Conservation (phyloP, 768 basidiomycete genomes). For the Lentinus brumalis region DNA sequence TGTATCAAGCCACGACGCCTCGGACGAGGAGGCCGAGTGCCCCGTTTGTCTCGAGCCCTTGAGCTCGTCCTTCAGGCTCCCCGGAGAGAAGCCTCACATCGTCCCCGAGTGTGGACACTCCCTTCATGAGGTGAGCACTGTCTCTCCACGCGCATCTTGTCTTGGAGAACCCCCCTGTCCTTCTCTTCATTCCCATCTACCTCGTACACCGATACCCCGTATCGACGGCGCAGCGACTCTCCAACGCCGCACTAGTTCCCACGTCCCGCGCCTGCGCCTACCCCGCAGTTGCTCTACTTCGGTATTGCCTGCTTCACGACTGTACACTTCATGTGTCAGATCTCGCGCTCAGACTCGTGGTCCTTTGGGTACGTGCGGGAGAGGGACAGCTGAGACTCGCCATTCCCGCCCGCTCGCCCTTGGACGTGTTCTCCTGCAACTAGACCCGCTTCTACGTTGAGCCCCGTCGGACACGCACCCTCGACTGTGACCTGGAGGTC, state of each 20-base stretch:
- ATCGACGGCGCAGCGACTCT: not conserved
- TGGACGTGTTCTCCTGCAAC: too few species aligned
- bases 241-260: conserved; percentile 14
- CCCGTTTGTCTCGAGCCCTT: conserved; percentile 97
- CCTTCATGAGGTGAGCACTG: conserved; percentile 77
- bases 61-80: conserved; percentile 87
- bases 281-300: not conserved
- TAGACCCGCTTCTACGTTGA: too few species aligned
- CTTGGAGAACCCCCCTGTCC: not conserved
- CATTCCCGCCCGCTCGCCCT: too few species aligned
- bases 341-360: not conserved
- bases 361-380: not conserved
- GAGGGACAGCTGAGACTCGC: too few species aligned
- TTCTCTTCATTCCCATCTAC: not conserved
- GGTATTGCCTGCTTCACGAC: too few species aligned
- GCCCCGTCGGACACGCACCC: too few species aligned
- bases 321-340: too few species aligned
- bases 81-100: conserved; percentile 96
- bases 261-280: conserved; percentile 1
- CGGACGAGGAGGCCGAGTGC: conserved; percentile 83
- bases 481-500: too few species aligned
- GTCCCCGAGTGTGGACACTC: conserved; percentile 98
- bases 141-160: not conserved
- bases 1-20: conserved; percentile 60
- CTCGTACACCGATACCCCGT: not conserved